Evolutionary conservation across 495 filamentous ascomycete species (phyloP).

Genomic region (Podospora pseudocomata): DNA sequence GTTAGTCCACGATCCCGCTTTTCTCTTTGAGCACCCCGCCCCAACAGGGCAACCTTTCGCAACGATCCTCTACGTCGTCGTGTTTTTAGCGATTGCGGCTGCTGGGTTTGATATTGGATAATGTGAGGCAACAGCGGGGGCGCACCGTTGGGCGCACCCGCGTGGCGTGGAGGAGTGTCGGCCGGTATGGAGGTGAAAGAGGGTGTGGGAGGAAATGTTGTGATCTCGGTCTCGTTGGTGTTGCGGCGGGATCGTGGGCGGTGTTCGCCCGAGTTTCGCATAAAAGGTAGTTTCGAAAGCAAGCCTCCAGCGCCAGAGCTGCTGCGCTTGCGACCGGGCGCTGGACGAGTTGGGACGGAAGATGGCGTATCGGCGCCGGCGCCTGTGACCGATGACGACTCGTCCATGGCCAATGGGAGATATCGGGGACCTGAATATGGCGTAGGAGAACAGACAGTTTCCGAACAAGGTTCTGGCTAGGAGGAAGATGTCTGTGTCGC

Average conservation of each 20-base stretch:
- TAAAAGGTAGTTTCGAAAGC: slow-evolving; percentile 58
- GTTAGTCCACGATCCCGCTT: slow-evolving; percentile 48
- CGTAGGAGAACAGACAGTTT: neutral
- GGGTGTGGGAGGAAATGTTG: slow-evolving; percentile 24
- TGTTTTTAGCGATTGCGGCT: slow-evolving; percentile 52
- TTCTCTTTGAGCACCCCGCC: slow-evolving; percentile 61
- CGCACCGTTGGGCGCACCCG: slow-evolving; percentile 34
- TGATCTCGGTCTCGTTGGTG: slow-evolving; percentile 32
- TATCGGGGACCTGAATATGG: slow-evolving; percentile 2
- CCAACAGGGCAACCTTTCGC: slow-evolving; percentile 74
- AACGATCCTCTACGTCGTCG: slow-evolving; percentile 74
- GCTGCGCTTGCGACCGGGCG: slow-evolving; percentile 31
- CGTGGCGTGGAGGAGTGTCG: slow-evolving; percentile 14
- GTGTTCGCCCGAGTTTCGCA: slow-evolving; percentile 51
- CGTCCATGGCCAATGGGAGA: slow-evolving; percentile 22
- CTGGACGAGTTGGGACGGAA: slow-evolving; percentile 20
- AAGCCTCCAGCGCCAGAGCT: slow-evolving; percentile 48
- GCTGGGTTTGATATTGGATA: slow-evolving; percentile 46
- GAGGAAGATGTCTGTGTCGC: slow-evolving; percentile 3
- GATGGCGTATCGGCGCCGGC: slow-evolving; percentile 18
- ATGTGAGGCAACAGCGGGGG: slow-evolving; percentile 42
- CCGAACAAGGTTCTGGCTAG: slow-evolving; percentile 10
- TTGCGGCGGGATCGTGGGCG: slow-evolving; percentile 41
- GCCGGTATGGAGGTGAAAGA: slow-evolving; percentile 29
- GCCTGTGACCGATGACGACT: slow-evolving; percentile 14